Conservation (phyloP, 495 filamentous ascomycete genomes). For the Penicillium silybi region DNA sequence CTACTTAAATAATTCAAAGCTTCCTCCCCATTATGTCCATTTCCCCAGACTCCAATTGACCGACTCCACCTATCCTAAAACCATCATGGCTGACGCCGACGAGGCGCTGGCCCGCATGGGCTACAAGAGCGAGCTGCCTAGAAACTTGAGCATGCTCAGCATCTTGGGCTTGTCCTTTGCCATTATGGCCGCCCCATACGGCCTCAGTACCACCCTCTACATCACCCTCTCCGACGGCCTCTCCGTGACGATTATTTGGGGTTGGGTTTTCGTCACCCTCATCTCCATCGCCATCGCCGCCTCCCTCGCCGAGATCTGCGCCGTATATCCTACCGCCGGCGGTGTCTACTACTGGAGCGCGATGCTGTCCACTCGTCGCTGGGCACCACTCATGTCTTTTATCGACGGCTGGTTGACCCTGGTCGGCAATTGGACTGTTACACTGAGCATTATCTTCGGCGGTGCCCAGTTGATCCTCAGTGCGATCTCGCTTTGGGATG, state of each 20-base stretch:
- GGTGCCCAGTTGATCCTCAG: slow-evolving; percentile 59
- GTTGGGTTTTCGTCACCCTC: slow-evolving; percentile 63
- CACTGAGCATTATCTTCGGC: slow-evolving; percentile 45
- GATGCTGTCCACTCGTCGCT: slow-evolving; percentile 51
- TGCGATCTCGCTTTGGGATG: slow-evolving; percentile 58
- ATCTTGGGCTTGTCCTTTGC: slow-evolving; percentile 59
- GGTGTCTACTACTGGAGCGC: slow-evolving; percentile 77
- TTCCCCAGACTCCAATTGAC: slow-evolving; percentile 8
- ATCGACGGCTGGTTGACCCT: slow-evolving; percentile 74
- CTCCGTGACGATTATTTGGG: slow-evolving; percentile 65
- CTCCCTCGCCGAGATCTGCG: slow-evolving; percentile 72
- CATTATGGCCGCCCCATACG: slow-evolving; percentile 62
- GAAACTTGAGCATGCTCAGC: slow-evolving; percentile 60
- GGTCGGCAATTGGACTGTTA: slow-evolving; percentile 63
- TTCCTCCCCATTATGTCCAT: neutral
- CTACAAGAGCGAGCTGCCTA: slow-evolving; percentile 59
- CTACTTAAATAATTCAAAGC: slow-evolving; percentile 13
- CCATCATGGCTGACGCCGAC: slow-evolving; percentile 41
- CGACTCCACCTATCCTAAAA: neutral
- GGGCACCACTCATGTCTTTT: slow-evolving; percentile 63
- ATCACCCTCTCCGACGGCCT: slow-evolving; percentile 64
- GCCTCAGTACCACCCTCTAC: slow-evolving; percentile 65
- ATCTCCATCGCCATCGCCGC: slow-evolving; percentile 69
- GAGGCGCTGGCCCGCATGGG: slow-evolving; percentile 58
- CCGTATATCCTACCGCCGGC: slow-evolving; percentile 65